Base-by-base conservation (phyloP, 1,284 basidiomycete genomes). In the Cystobasidium sp. region DNA sequence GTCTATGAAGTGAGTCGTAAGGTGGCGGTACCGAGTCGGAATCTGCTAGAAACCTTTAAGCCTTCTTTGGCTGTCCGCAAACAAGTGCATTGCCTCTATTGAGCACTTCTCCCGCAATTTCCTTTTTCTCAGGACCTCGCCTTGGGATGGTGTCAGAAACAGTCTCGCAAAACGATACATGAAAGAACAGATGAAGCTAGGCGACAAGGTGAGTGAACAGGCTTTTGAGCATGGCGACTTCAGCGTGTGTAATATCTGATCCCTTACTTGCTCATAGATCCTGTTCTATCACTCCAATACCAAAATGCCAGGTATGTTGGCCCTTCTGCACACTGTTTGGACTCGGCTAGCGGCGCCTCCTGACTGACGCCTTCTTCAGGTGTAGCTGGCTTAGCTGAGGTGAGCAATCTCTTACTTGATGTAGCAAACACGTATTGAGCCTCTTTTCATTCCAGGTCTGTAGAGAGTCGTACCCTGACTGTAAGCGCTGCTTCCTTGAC, bases 61-160 rank as follows among this genome's bases (percentile, higher is more conserved):
- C 31, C 22, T 8, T 46, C 37, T 46, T 64, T 31, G 10, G 62
- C 41, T 49, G 1, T 46, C 44, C 47, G 41, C 4, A 31, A 20
- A 20, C 55, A 14, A 18, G 3, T 56, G 18, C 24, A 14, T 14
- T 37, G 4, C 55, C 1, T 31, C 39, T 66, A 24, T 20, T 63
- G 61, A 47, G 14, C 12, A 22, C 20, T 9, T 14, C 0, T 55
- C 31, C 31, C 5, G 31, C 31, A 31, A 31, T 31, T 1, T 37
- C n/a, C 4, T 16, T 49, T 49, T 6, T 3, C 31, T 4, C 69
- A 87, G 86, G 58, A 88, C 86, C 8, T 93, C 93, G 0, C 85
- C 90, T 20, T 97, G 94, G 94, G 94, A 97, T 80, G 94, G 94
- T 69, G 90, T 94, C 61, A 79, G 95, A 53, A 97, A 93, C 81